These are phyloP conservation scores for Fragilariopsis cylindrus DNA, from an alignment of 108 stramenopile genomes.

Conservation along the genomic window DNA sequence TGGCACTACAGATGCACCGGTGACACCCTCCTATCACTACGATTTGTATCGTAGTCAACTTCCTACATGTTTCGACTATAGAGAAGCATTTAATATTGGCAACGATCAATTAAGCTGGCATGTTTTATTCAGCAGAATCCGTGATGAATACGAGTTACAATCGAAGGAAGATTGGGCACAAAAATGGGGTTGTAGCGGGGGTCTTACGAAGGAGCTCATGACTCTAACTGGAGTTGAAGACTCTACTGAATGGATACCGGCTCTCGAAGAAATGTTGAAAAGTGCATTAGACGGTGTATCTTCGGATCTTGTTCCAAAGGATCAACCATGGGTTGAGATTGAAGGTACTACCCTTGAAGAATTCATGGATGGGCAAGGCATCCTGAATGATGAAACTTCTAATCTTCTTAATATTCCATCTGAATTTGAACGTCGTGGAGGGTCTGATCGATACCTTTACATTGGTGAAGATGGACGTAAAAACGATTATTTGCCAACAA, in stretches of 20 bases:
- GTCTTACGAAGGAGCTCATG: neutral
- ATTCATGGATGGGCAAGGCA: neutral
- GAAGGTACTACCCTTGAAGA: neutral
- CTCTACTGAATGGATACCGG: neutral
- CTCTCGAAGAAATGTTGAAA: constrained; percentile 3
- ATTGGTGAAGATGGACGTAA: constrained; percentile 6
- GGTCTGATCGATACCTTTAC: neutral
- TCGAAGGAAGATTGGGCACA: too few species aligned
- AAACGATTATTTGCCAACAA: constrained; percentile 4
- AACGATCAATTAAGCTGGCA: too few species aligned
- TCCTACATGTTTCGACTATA: too few species aligned
- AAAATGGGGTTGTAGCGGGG: neutral
- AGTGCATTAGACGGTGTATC: neutral
- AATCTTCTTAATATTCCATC: constrained; percentile 7
- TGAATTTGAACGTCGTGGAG: neutral
- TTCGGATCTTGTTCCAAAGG: neutral
- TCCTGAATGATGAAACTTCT: constrained; percentile 14
- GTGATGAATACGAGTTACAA: too few species aligned
- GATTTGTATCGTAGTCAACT: too few species aligned
- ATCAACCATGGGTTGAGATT: neutral
- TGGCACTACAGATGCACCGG: too few species aligned
- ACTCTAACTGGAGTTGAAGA: neutral
- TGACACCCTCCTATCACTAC: too few species aligned
- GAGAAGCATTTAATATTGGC: too few species aligned
- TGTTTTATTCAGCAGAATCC: too few species aligned